These are phyloP conservation scores for Tetrahymena thermophila DNA, from an alignment of 73 alveolate species.

Conservation along the genomic window DNA sequence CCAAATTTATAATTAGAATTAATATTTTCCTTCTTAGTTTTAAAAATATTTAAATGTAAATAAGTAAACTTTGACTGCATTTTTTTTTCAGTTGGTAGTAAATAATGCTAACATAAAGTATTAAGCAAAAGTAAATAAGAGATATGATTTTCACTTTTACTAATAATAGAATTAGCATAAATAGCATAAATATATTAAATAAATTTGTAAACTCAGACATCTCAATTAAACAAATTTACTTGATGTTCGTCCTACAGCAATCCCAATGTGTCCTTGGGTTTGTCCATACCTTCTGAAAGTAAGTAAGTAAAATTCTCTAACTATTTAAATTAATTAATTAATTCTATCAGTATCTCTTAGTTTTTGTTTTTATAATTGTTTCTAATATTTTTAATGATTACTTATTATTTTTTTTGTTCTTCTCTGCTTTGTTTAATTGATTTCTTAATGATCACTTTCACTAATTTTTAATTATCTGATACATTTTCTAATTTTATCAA, in stretches of 20 bases:
- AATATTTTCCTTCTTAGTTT: neutral
- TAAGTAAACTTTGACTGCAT: neutral
- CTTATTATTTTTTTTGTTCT: neutral
- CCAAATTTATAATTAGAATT: neutral
- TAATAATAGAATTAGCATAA: neutral
- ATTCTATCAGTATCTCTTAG: neutral
- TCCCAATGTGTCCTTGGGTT: conserved; percentile 5
- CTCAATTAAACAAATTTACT: neutral
- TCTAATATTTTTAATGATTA: neutral
- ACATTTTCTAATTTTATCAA: neutral
- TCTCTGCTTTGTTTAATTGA: neutral
- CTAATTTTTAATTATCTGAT: neutral
- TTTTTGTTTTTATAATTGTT: neutral
- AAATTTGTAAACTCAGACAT: neutral
- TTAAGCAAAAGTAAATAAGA: neutral
- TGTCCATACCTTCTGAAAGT: neutral
- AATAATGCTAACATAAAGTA: neutral
- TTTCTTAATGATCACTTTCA: neutral
- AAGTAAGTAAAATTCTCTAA: neutral
- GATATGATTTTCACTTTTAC: neutral
- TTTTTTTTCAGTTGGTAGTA: neutral
- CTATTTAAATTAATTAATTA: neutral
- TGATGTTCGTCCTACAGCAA: neutral
- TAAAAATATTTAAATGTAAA: neutral
- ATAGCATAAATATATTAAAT: neutral